phyloP scores from a whole-genome alignment of 805 yeast species.

The Teunomyces barrocoloradensis region DNA sequence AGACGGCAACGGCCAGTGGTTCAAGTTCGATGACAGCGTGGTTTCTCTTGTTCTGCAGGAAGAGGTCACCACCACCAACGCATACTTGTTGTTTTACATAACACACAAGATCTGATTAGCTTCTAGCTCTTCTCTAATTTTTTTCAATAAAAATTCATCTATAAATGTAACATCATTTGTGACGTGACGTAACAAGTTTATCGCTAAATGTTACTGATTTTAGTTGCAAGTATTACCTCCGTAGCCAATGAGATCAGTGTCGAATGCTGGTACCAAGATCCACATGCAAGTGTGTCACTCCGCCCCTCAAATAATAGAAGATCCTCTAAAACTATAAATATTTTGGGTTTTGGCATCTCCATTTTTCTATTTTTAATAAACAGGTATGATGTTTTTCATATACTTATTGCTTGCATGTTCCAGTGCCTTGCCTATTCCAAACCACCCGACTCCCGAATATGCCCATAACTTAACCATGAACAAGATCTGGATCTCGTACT shows the following conservation, averaged over 20 bases:
- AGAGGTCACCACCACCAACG: constrained; percentile 67
- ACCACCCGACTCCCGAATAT: background rate
- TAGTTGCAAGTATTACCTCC: background rate
- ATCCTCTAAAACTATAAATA: no score
- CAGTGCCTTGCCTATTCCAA: background rate
- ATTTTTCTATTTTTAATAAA: no score
- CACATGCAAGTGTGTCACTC: background rate
- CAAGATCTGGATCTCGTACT: constrained; percentile 17
- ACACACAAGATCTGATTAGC: constrained; percentile 37
- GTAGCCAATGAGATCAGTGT: background rate
- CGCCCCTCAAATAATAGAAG: no score
- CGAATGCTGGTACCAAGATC: background rate
- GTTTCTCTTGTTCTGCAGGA: constrained; percentile 63
- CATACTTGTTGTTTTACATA: constrained; percentile 76
- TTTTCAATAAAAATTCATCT: background rate
- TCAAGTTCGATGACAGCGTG: constrained; percentile 84
- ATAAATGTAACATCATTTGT: background rate
- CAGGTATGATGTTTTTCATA: background rate
- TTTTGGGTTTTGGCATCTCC: no score
- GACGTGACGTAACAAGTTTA: background rate
- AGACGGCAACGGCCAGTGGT: constrained; percentile 76
- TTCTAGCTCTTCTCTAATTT: background rate
- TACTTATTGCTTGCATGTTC: background rate
- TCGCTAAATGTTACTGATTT: background rate
- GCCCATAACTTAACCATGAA: constrained; percentile 10